These are phyloP conservation scores for Blepharisma japonicum DNA, from an alignment of 73 alveolate genomes.

Conservation along the genomic window DNA sequence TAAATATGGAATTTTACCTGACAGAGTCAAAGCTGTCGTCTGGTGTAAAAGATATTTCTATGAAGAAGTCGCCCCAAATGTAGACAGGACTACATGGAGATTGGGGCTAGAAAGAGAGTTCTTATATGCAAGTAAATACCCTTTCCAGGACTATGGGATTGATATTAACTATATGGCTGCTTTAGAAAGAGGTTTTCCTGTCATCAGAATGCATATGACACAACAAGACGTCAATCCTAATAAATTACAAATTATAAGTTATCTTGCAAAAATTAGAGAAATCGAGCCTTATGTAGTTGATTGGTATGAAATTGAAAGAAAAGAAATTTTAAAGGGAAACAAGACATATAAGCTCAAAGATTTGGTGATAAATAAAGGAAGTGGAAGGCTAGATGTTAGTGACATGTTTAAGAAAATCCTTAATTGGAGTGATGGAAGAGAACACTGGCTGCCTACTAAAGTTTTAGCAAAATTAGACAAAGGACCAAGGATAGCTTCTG, in stretches of 20 bases:
- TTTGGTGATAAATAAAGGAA: constrained; percentile 48
- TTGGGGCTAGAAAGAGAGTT: constrained; percentile 53
- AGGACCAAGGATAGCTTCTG: constrained; percentile 33
- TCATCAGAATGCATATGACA: neutral
- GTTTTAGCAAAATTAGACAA: constrained; percentile 1
- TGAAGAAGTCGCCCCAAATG: constrained; percentile 64
- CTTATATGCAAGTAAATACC: constrained; percentile 42
- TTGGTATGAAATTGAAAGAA: constrained; percentile 19
- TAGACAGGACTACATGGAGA: constrained; percentile 53
- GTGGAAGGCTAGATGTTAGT: constrained; percentile 40
- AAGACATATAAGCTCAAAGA: constrained; percentile 46
- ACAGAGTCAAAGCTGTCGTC: constrained; percentile 72
- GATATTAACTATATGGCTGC: constrained; percentile 50
- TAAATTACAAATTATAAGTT: too few relatives aligned
- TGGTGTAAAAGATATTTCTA: constrained; percentile 53
- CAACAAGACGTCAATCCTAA: constrained; percentile 31
- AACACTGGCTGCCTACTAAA: neutral
- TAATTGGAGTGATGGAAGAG: neutral
- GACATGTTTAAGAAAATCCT: constrained; percentile 26
- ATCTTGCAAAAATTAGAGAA: too few relatives aligned
- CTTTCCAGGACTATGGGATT: constrained; percentile 66
- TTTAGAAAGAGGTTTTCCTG: constrained; percentile 33
- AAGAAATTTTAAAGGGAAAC: constrained; percentile 43
- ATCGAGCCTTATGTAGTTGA: too few relatives aligned
- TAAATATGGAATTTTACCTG: constrained; percentile 68